Conservation (phyloP, 2,329 filamentous ascomycete species). For the Acrocalymma vagum region DNA sequence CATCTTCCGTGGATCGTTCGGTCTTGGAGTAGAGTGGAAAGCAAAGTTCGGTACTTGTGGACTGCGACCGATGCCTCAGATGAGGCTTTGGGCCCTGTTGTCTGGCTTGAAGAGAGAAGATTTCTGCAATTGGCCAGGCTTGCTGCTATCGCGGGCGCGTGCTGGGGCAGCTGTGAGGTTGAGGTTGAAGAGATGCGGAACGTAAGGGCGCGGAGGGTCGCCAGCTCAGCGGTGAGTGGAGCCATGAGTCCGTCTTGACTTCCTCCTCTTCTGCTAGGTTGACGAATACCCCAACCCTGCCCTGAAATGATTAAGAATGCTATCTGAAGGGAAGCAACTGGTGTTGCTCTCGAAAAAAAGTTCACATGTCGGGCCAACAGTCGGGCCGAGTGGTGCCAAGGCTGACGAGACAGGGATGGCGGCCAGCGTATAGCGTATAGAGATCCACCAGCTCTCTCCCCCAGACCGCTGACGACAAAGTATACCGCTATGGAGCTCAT, state of each 20-base stretch:
- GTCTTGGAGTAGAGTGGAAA: slow-evolving; percentile 81
- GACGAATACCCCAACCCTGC: not conserved
- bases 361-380: slow-evolving; percentile 21
- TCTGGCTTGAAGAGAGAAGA: slow-evolving; percentile 69
- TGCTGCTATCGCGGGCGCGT: slow-evolving; percentile 73
- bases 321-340: slow-evolving; percentile 5
- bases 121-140: slow-evolving; percentile 63
- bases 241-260: slow-evolving; percentile 33
- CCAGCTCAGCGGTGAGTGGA: slow-evolving; percentile 33
- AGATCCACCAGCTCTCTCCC: slow-evolving; percentile 21
- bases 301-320: slow-evolving; percentile 1
- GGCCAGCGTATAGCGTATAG: no score
- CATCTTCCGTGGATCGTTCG: slow-evolving; percentile 78
- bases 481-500: slow-evolving; percentile 28
- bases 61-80: slow-evolving; percentile 75
- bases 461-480: slow-evolving; percentile 26
- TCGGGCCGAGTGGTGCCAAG: slow-evolving; percentile 26
- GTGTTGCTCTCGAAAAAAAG: slow-evolving; percentile 29
- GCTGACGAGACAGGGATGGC: slow-evolving; percentile 32
- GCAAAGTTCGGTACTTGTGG: slow-evolving; percentile 81
- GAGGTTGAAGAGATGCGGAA: slow-evolving; percentile 76
- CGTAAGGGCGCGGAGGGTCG: slow-evolving; percentile 59
- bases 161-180: slow-evolving; percentile 75
- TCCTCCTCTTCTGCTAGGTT: not conserved
- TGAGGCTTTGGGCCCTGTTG: slow-evolving; percentile 66